Percentiles rank a stretch among this genome's conserved stretches.
These are phyloP conservation scores for Penicillium riverlandense DNA, from an alignment of 495 filamentous ascomycete species.

Conservation along the genomic window DNA sequence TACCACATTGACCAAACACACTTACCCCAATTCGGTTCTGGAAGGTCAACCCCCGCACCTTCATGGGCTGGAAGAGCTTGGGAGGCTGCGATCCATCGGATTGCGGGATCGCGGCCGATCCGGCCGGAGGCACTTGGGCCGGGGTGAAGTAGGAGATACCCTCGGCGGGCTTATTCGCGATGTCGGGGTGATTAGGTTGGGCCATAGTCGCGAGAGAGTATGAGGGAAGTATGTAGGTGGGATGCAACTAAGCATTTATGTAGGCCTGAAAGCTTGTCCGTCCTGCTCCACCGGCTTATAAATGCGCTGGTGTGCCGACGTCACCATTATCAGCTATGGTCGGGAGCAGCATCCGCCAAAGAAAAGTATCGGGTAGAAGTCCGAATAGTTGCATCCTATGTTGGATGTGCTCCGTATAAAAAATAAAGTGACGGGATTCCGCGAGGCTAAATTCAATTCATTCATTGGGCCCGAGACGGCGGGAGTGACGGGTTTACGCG, in stretches of 20 bases:
- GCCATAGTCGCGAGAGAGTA: not conserved
- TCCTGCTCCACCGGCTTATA: constrained; percentile 13
- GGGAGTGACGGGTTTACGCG: too few species aligned
- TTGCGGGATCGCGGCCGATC: constrained; percentile 55
- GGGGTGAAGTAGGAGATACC: constrained; percentile 60
- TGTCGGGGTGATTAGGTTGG: constrained; percentile 11
- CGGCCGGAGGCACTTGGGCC: constrained; percentile 50
- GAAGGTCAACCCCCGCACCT: constrained; percentile 49
- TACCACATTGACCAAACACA: not conserved
- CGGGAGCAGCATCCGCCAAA: too few species aligned
- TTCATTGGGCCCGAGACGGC: too few species aligned
- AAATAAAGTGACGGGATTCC: too few species aligned
- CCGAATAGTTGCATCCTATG: too few species aligned
- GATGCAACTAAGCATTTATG: not conserved
- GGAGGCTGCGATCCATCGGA: constrained; percentile 47
- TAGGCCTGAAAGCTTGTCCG: not conserved
- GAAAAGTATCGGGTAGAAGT: too few species aligned
- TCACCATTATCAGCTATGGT: not conserved
- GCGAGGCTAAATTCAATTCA: too few species aligned
- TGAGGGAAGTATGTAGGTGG: not conserved
- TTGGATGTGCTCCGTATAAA: not conserved
- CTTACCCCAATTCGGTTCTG: constrained; percentile 51
- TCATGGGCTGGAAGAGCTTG: constrained; percentile 60
- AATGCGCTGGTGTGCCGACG: constrained; percentile 8
- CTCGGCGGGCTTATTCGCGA: constrained; percentile 34